These are phyloP conservation scores for Bocquillonia castaneifolia DNA, from an alignment of 441 rosid genomes.

Conservation along the genomic window DNA sequence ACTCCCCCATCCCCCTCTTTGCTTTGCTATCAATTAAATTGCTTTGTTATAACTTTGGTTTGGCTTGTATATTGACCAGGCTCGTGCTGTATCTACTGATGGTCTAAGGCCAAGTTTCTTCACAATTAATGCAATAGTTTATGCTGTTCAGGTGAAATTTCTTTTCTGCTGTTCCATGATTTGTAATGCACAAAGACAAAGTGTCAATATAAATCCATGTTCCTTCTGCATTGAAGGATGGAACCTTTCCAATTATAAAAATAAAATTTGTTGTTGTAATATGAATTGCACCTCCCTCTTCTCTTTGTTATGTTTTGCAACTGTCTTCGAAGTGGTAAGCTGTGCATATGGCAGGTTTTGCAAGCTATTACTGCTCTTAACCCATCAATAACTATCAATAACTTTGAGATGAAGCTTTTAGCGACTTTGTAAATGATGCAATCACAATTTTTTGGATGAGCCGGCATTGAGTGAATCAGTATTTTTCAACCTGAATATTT, in stretches of 20 bases:
- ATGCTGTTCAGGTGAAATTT: conserved; percentile 68
- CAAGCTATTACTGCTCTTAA: not conserved
- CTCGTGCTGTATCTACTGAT: conserved; percentile 86
- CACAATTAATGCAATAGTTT: conserved; percentile 66
- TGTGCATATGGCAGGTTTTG: not conserved
- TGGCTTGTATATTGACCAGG: conserved; percentile 41
- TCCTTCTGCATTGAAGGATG: conserved; percentile 18
- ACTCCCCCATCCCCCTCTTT: not conserved
- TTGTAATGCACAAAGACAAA: conserved; percentile 8
- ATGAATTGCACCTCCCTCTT: not conserved
- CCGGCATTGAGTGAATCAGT: too few species aligned
- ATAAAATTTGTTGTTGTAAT: not conserved
- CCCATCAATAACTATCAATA: not conserved
- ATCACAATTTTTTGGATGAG: not conserved
- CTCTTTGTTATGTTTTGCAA: not conserved
- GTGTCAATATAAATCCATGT: conserved; percentile 20
- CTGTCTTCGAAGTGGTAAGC: not conserved
- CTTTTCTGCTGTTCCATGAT: conserved; percentile 19
- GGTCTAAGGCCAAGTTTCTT: conserved; percentile 78
- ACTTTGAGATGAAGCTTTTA: not conserved
- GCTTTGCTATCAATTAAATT: not conserved
- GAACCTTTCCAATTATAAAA: conserved; percentile 19
- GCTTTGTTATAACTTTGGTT: conserved; percentile 17
- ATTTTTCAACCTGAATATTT: not conserved
- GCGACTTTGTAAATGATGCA: not conserved